phyloP scores from a whole-genome alignment of 2,329 filamentous ascomycete species.

The Laburnicola sp. region DNA sequence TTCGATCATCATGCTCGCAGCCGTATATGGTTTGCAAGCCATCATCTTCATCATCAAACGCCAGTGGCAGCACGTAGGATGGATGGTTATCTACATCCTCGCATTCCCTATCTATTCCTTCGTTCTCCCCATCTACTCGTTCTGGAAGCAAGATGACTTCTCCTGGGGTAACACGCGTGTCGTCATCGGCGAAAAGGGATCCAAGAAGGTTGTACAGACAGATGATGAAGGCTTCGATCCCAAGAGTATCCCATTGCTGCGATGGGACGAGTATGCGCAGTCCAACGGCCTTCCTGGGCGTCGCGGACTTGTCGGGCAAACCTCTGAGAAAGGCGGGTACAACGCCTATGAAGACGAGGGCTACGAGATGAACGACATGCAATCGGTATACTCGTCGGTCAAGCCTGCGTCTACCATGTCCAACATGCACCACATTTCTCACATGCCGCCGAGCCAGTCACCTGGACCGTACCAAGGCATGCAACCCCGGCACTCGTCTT shows the following conservation, averaged over 20 bases:
- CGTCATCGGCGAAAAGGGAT: constrained; percentile 90
- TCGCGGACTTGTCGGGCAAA: constrained; percentile 63
- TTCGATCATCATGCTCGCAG: constrained; percentile 85
- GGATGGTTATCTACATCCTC: constrained; percentile 99
- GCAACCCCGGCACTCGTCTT: constrained; percentile 70
- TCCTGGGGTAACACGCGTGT: constrained; percentile 98
- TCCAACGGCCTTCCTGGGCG: constrained; percentile 88
- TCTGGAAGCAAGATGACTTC: constrained; percentile 99
- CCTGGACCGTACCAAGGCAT: constrained; percentile 71
- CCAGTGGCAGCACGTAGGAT: constrained; percentile 97
- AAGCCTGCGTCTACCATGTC: constrained; percentile 84
- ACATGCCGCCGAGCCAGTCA: constrained; percentile 73
- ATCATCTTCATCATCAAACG: constrained; percentile 95
- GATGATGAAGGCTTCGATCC: constrained; percentile 85
- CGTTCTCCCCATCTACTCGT: constrained; percentile 89
- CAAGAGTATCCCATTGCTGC: constrained; percentile 86
- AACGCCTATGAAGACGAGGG: constrained; percentile 70
- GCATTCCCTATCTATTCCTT: constrained; percentile 95
- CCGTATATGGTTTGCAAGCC: constrained; percentile 92
- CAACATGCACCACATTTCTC: constrained; percentile 72
- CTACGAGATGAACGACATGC: constrained; percentile 99
- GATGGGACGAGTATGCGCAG: constrained; percentile 95
- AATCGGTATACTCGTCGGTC: constrained; percentile 91
- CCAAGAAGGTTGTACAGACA: constrained; percentile 85
- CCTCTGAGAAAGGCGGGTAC: constrained; percentile 62